A percentile compares a stretch with the other conserved stretches of the same genome.
Conservation (phyloP, 208 protist genomes). For the Leishmania lainsoni region DNA sequence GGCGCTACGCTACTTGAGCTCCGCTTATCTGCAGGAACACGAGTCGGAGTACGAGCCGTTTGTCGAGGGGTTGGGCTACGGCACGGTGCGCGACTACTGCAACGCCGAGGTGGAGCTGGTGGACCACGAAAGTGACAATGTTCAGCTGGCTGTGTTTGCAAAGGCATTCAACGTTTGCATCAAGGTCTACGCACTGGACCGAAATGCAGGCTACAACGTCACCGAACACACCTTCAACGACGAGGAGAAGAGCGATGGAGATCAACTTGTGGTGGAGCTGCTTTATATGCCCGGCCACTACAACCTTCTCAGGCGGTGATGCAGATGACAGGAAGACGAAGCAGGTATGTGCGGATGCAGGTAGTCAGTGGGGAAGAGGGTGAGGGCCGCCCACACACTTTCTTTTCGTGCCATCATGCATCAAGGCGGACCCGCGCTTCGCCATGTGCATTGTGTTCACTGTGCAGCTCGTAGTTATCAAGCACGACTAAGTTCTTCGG, state of each 20-base stretch:
- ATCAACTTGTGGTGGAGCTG: slow-evolving; percentile 37
- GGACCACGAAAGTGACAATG: slow-evolving; percentile 77
- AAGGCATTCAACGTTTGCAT: slow-evolving; percentile 53
- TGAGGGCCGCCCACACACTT: not conserved
- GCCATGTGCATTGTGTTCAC: not conserved
- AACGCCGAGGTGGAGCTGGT: slow-evolving; percentile 76
- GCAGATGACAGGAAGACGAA: not conserved
- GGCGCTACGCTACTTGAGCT: slow-evolving; percentile 76
- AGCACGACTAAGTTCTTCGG: not conserved
- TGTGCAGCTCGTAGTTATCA: not conserved
- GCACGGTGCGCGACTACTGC: slow-evolving; percentile 67
- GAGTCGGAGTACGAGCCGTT: slow-evolving; percentile 74
- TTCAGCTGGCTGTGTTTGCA: slow-evolving; percentile 80
- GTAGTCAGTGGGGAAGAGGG: not conserved
- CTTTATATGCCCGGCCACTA: slow-evolving; percentile 86
- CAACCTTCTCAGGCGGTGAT: slow-evolving; percentile 54
- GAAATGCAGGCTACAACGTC: slow-evolving; percentile 31
- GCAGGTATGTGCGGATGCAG: not conserved
- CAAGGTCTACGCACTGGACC: slow-evolving; percentile 66
- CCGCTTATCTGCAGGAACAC: slow-evolving; percentile 65
- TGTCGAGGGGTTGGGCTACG: slow-evolving; percentile 68
- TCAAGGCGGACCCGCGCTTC: not conserved
- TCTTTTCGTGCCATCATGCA: not conserved
- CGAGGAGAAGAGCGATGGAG: slow-evolving; percentile 5
- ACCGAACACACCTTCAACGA: slow-evolving; percentile 40